Evolutionary conservation across 768 basidiomycete genomes (phyloP).

Genomic region (Suillus paluster): DNA sequence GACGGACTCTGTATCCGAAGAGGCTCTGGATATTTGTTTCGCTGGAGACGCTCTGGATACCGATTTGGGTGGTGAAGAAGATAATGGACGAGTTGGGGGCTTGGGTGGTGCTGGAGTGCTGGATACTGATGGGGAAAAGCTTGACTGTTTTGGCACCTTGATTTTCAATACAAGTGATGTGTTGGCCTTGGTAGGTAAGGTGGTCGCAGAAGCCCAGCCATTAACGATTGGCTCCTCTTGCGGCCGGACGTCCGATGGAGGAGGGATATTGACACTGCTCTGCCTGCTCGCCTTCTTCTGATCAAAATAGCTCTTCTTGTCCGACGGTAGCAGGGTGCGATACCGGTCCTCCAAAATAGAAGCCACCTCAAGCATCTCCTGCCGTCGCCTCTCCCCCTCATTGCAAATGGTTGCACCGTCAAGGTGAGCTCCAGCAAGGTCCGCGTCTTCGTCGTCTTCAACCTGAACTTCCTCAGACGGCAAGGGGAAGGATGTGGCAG

Average conservation of each 20-base stretch:
- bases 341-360: conserved; percentile 72
- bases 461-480: conserved; percentile 30
- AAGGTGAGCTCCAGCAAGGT: conserved; percentile 37
- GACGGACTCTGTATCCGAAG: conserved; percentile 32
- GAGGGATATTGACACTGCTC: conserved; percentile 16
- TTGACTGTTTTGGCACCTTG: conserved; percentile 32
- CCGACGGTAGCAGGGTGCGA: conserved; percentile 71
- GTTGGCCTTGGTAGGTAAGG: conserved; percentile 20
- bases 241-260: conserved; percentile 19
- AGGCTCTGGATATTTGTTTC: conserved; percentile 34
- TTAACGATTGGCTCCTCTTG: conserved; percentile 19
- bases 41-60: conserved; percentile 18
- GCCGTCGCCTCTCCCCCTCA: conserved; percentile 77
- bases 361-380: conserved; percentile 77
- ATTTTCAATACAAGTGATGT: conserved; percentile 39
- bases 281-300: conserved; percentile 28
- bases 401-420: conserved; percentile 44
- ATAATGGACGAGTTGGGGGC: conserved; percentile 13
- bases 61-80: conserved; percentile 6
- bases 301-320: conserved; percentile 46
- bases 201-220: conserved; percentile 14
- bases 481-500: conserved; percentile 59
- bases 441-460: conserved; percentile 30
- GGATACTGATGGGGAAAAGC: conserved; percentile 12
- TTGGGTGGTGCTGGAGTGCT: conserved; percentile 23